These are phyloP conservation scores for Paspalum notatum DNA, from an alignment of 176 grass and related monocot species.

Conservation along the genomic window DNA sequence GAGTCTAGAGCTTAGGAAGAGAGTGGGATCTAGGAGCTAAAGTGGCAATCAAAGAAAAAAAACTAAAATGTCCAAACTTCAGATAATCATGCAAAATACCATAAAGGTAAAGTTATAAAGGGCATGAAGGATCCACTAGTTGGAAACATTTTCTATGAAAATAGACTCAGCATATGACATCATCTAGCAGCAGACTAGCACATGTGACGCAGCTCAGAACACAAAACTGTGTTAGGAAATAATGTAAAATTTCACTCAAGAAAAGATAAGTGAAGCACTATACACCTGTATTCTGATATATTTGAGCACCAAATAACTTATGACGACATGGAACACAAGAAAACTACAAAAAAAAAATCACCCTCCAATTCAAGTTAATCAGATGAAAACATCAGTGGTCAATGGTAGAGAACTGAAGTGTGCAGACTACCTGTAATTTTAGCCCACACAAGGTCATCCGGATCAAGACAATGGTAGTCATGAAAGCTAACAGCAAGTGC, in stretches of 20 bases:
- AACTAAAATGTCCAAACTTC: slow-evolving; percentile 9
- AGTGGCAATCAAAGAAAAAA: slow-evolving; percentile 17
- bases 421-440: slow-evolving; percentile 87
- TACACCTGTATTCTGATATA: not conserved
- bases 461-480: slow-evolving; percentile 87
- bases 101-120: slow-evolving; percentile 14
- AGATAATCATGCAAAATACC: slow-evolving; percentile 12
- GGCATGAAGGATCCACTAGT: not conserved
- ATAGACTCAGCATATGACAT: not conserved
- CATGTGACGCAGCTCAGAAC: not conserved
- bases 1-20: slow-evolving; percentile 31
- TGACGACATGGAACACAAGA: slow-evolving; percentile 13
- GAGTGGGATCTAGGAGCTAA: not conserved
- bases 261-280: not conserved
- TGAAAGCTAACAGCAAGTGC: slow-evolving; percentile 88
- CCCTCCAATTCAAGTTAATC: slow-evolving; percentile 27
- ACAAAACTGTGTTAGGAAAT: slow-evolving; percentile 2
- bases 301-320: slow-evolving; percentile 18
- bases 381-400: slow-evolving; percentile 23
- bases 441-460: slow-evolving; percentile 96
- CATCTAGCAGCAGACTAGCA: not conserved
- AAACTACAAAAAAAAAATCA: not conserved
- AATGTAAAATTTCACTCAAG: not conserved
- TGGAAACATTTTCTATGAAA: slow-evolving; percentile 31
- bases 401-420: slow-evolving; percentile 16